These are phyloP conservation scores for Rhododendron mucronatum DNA, from an alignment of 148 eudicot species.

Conservation along the genomic window DNA sequence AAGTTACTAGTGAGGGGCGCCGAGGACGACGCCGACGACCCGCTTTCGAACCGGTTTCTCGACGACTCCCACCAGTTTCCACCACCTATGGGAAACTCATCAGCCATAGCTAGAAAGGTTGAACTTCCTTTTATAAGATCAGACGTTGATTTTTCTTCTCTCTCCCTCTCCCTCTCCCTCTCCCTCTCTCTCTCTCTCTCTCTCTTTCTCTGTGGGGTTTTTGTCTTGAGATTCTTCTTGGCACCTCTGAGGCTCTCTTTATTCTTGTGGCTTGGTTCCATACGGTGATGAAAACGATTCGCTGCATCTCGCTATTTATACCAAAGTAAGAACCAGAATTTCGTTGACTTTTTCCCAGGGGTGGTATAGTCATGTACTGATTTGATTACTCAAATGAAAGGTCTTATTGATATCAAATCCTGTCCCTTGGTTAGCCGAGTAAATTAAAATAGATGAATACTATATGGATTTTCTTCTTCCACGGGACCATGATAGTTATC, in stretches of 20 bases:
- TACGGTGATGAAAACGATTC: conserved; percentile 47
- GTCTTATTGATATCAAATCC: conserved; percentile 25
- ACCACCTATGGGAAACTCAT: conserved; percentile 47
- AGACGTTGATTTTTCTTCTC: background rate
- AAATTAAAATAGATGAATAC: background rate
- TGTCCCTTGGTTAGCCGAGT: conserved; percentile 5
- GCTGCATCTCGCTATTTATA: conserved; percentile 62
- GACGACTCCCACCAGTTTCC: conserved; percentile 79
- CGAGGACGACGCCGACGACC: conserved; percentile 27
- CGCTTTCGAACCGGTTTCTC: conserved; percentile 28
- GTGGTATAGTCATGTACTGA: background rate
- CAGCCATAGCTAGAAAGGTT: conserved; percentile 28
- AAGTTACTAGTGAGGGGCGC: conserved; percentile 5
- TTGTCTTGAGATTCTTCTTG: conserved; percentile 4
- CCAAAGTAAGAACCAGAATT: conserved; percentile 17
- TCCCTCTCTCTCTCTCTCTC: too few relatives aligned
- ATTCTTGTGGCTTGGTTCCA: conserved; percentile 18
- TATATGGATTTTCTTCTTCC: background rate
- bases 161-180: background rate
- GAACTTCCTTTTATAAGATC: conserved; percentile 25
- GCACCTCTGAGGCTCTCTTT: background rate
- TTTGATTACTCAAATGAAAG: conserved; percentile 29
- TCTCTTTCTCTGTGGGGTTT: background rate
- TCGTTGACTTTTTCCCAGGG: conserved; percentile 24
- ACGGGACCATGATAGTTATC: background rate